These are phyloP conservation scores for Mycena amicta DNA, from an alignment of 768 basidiomycete genomes.

Conservation along the genomic window DNA sequence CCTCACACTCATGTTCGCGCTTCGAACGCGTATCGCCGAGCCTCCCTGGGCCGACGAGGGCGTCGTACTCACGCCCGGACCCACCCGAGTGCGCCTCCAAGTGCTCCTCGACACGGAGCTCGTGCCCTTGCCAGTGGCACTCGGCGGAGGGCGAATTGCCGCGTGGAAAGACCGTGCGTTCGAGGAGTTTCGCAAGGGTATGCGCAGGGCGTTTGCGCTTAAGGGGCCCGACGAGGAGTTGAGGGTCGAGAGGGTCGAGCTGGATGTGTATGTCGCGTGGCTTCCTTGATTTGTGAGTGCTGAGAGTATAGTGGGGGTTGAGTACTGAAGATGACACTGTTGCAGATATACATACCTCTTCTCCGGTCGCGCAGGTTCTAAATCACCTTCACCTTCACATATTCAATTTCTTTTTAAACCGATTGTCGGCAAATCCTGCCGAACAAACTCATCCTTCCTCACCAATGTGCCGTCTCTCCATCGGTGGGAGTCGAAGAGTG, in stretches of 20 bases:
- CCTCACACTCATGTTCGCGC: constrained; percentile 6
- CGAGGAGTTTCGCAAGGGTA: not conserved
- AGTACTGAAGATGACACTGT: too few species aligned
- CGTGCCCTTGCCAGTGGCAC: not conserved
- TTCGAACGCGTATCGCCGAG: constrained; percentile 6
- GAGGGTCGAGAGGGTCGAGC: not conserved
- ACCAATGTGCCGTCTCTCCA: too few species aligned
- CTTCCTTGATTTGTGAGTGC: too few species aligned
- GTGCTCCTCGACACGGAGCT: not conserved
- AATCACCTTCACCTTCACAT: too few species aligned
- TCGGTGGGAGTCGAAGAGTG: too few species aligned
- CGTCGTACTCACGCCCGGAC: not conserved
- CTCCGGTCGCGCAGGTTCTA: too few species aligned
- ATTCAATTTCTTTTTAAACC: too few species aligned
- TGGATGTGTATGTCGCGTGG: not conserved
- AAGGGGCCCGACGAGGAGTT: not conserved
- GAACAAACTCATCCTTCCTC: too few species aligned
- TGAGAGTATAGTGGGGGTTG: too few species aligned
- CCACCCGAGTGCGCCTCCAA: not conserved
- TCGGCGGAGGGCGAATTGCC: not conserved
- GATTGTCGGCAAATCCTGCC: too few species aligned
- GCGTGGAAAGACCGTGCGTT: not conserved
- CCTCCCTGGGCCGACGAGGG: not conserved
- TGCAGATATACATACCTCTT: too few species aligned
- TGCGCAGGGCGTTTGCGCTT: not conserved